These are phyloP conservation scores for Magnaporthiopsis poae DNA, from an alignment of 2,329 filamentous ascomycete genomes.

Conservation along the genomic window DNA sequence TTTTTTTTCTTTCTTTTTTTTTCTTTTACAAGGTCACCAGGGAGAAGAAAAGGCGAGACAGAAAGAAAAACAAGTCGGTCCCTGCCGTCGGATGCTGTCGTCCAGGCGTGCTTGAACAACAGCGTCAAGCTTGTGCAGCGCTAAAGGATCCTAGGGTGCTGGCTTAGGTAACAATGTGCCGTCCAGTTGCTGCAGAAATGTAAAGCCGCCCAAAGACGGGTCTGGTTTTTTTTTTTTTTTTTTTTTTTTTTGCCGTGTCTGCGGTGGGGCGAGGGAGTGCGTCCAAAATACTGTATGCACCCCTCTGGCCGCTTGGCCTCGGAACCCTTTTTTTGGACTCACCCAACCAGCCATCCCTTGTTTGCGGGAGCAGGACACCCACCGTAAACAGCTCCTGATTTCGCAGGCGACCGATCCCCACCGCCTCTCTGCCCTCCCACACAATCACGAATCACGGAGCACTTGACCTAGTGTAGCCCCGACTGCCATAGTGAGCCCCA, in stretches of 20 bases:
- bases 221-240: neutral
- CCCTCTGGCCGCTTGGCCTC: neutral
- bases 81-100: neutral
- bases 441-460: slow-evolving; percentile 5
- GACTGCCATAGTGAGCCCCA: neutral
- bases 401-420: neutral
- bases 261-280: neutral
- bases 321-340: neutral
- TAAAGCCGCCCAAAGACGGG: neutral
- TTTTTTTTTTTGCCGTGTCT: neutral
- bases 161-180: neutral
- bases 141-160: neutral
- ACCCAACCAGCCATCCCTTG: neutral
- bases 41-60: neutral
- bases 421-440: neutral
- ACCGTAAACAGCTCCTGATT: neutral
- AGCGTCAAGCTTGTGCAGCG: neutral
- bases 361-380: neutral
- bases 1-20: neutral
- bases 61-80: neutral
- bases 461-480: slow-evolving; percentile 1
- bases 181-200: neutral
- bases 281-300: too few species aligned
- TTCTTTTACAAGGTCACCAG: too few species aligned
- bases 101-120: neutral